phyloP scores from a whole-genome alignment of 257 asterid genomes.

The Phtheirospermum japonicum region DNA sequence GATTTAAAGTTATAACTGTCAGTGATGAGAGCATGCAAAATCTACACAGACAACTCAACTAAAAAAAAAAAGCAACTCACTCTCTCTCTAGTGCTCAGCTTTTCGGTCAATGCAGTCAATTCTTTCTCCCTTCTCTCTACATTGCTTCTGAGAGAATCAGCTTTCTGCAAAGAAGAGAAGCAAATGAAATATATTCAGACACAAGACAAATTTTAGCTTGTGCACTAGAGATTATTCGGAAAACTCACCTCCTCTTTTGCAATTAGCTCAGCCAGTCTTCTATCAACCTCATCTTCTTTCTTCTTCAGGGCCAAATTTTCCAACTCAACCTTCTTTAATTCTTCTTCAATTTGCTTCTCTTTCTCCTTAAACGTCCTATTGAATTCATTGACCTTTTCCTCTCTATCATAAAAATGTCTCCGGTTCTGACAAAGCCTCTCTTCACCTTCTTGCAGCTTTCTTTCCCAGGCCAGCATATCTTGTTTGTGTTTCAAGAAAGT shows the following conservation, averaged over 20 bases:
- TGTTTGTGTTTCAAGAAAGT: conserved; percentile 56
- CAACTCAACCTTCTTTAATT: conserved; percentile 46
- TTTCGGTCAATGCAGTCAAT: conserved; percentile 51
- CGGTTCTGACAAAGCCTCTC: conserved; percentile 67
- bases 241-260: conserved; percentile 68
- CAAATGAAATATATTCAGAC: conserved; percentile 15
- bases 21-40: too few species aligned
- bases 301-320: conserved; percentile 42
- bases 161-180: conserved; percentile 51
- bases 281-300: conserved; percentile 56
- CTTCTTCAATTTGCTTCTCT: conserved; percentile 58
- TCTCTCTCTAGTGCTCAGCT: conserved; percentile 63
- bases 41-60: conserved; percentile 12
- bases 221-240: conserved; percentile 9
- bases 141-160: conserved; percentile 43
- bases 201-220: background rate
- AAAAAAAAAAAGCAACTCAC: conserved; percentile 48
- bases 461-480: conserved; percentile 72
- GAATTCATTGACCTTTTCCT: conserved; percentile 54
- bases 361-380: conserved; percentile 51
- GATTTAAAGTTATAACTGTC: too few species aligned
- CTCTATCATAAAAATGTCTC: conserved; percentile 68
- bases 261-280: conserved; percentile 46
- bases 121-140: conserved; percentile 66
- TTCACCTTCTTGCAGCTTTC: conserved; percentile 82